Percentiles rank a stretch among this genome's conserved stretches.
phyloP scores from a whole-genome alignment of 345 rosid genomes.

The Balakata baccata region DNA sequence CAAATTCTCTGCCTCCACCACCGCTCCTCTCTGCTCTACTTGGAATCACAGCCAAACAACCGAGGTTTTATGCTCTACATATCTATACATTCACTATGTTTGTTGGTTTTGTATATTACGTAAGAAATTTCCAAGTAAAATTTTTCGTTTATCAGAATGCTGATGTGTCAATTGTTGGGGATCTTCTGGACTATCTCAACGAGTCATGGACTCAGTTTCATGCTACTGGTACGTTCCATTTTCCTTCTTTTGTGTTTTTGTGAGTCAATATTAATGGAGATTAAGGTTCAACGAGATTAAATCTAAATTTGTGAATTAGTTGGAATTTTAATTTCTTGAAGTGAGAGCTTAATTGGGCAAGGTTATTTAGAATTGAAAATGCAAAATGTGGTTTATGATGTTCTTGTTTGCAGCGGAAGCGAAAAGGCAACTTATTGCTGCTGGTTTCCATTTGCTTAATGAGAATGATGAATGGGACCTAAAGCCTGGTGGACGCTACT shows the following conservation, averaged over 20 bases:
- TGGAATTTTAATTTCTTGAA: background rate
- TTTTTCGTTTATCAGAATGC: background rate
- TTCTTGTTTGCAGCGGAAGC: conserved; percentile 63
- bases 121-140: too few relatives aligned
- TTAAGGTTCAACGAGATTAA: background rate
- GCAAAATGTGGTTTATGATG: background rate
- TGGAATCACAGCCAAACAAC: conserved; percentile 11
- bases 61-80: conserved; percentile 16
- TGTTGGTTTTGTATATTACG: background rate
- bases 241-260: background rate
- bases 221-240: conserved; percentile 57
- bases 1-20: conserved; percentile 32
- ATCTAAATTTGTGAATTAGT: background rate
- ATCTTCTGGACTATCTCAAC: conserved; percentile 72
- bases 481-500: conserved; percentile 87
- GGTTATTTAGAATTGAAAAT: background rate
- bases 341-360: background rate
- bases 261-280: background rate
- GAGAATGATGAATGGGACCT: conserved; percentile 89
- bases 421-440: conserved; percentile 59
- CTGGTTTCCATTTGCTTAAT: conserved; percentile 65
- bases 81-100: background rate
- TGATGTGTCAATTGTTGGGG: conserved; percentile 51
- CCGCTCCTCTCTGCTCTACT: conserved; percentile 35
- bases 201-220: conserved; percentile 97